Evolutionary conservation across 495 filamentous ascomycete species (phyloP).

Genomic region (Penicillium riverlandense): DNA sequence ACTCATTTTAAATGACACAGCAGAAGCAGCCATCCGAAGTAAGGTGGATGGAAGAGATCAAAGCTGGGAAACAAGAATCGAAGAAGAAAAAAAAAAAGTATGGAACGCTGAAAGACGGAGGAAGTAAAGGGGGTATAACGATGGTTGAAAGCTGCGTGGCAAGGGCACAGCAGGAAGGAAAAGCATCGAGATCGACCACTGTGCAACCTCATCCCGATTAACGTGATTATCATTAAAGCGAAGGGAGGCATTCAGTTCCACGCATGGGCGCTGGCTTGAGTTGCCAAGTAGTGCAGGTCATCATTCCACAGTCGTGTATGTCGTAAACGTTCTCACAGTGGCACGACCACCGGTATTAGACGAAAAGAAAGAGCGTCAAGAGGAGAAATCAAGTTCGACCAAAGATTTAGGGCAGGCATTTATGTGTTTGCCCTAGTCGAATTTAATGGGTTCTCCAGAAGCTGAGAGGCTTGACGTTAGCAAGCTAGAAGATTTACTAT

Average conservation of each 20-base stretch:
- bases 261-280: conserved; percentile 10
- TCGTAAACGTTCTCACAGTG: conserved; percentile 15
- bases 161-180: too few relatives aligned
- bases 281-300: conserved; percentile 18
- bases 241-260: conserved; percentile 14
- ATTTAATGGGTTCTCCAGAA: conserved; percentile 4
- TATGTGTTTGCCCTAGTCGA: conserved; percentile 10
- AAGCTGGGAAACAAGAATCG: neutral
- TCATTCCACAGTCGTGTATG: conserved; percentile 22
- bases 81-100: neutral
- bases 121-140: neutral
- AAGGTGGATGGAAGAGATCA: neutral
- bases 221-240: conserved; percentile 34
- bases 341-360: conserved; percentile 2
- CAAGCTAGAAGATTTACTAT: conserved; percentile 7
- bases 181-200: neutral
- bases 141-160: neutral
- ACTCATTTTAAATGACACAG: too few relatives aligned
- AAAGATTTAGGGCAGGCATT: neutral
- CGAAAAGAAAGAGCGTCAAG: neutral
- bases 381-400: neutral
- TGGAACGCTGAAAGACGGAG: neutral
- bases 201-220: conserved; percentile 8
- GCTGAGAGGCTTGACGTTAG: conserved; percentile 8
- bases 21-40: too few relatives aligned